Conservation (phyloP, 305 asterid species). For the Solanum hybrid region DNA sequence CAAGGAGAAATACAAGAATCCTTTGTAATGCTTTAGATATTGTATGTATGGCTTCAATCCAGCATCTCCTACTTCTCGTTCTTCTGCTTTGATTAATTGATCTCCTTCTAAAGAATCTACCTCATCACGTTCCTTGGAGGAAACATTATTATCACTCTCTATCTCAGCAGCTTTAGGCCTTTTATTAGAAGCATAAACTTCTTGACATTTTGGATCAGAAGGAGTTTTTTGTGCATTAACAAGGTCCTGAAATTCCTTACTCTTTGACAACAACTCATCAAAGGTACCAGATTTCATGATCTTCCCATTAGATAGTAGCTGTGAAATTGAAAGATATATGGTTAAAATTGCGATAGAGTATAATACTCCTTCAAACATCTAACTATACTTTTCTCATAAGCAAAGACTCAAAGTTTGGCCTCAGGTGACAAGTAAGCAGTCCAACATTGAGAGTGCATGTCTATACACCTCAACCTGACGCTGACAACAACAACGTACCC, state of each 20-base stretch:
- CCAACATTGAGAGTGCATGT: too few relatives aligned
- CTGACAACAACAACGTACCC: too few relatives aligned
- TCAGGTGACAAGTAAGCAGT: too few relatives aligned
- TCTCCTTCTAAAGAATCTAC: neutral
- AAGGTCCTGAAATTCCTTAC: conserved; percentile 16
- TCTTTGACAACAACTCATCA: conserved; percentile 6
- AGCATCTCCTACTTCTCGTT: conserved; percentile 14
- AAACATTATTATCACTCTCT: neutral
- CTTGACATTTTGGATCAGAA: neutral
- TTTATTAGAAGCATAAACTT: neutral
- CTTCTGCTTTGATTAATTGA: conserved; percentile 23
- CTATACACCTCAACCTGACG: too few relatives aligned
- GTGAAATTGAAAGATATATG: neutral
- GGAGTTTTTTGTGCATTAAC: conserved; percentile 17
- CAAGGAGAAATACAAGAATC: conserved; percentile 12
- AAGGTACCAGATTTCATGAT: conserved; percentile 5
- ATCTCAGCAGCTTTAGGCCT: neutral
- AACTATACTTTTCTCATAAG: conserved; percentile 38
- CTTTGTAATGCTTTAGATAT: conserved; percentile 16
- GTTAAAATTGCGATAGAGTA: conserved; percentile 10
- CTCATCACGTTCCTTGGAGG: neutral
- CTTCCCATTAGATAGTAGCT: conserved; percentile 15
- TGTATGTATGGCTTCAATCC: conserved; percentile 20
- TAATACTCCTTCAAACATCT: conserved; percentile 55
- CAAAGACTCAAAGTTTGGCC: too few relatives aligned